Conservation (phyloP, 257 asterid species). For the Rhazya stricta region DNA sequence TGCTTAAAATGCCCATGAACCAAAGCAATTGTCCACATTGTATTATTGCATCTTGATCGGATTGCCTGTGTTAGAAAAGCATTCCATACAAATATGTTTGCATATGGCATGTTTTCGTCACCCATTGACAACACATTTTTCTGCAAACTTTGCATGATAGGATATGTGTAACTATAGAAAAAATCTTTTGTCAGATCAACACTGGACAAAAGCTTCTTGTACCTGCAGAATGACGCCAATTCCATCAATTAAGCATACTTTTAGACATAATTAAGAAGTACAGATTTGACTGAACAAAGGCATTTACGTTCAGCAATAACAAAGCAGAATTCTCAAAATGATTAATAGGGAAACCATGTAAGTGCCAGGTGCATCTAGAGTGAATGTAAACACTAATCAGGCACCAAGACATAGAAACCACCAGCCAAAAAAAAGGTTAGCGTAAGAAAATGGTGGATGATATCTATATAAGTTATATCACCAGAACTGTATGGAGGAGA, state of each 20-base stretch:
- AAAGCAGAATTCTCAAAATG: not conserved
- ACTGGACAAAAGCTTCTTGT: conserved; percentile 95
- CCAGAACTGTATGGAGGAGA: not conserved
- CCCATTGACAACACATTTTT: conserved; percentile 66
- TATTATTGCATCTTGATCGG: conserved; percentile 84
- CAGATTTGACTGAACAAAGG: not conserved
- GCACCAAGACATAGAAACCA: not conserved
- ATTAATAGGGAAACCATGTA: not conserved
- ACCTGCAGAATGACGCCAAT: conserved; percentile 52
- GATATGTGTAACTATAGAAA: conserved; percentile 91
- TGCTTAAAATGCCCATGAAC: conserved; percentile 98
- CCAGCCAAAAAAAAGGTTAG: not conserved
- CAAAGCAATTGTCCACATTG: conserved; percentile 91
- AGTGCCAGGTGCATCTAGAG: not conserved
- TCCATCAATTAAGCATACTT: conserved; percentile 14
- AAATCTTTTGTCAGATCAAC: conserved; percentile 96
- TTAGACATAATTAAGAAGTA: not conserved
- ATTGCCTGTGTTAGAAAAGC: conserved; percentile 77
- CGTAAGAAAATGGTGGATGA: not conserved
- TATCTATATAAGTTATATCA: not conserved
- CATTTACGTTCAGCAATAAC: not conserved
- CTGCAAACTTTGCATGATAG: conserved; percentile 90
- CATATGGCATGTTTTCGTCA: conserved; percentile 87
- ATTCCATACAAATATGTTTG: conserved; percentile 96
- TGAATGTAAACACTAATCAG: not conserved